These are phyloP conservation scores for Pelargonium myrrhifolium DNA, from an alignment of 441 rosid genomes.

Conservation along the genomic window DNA sequence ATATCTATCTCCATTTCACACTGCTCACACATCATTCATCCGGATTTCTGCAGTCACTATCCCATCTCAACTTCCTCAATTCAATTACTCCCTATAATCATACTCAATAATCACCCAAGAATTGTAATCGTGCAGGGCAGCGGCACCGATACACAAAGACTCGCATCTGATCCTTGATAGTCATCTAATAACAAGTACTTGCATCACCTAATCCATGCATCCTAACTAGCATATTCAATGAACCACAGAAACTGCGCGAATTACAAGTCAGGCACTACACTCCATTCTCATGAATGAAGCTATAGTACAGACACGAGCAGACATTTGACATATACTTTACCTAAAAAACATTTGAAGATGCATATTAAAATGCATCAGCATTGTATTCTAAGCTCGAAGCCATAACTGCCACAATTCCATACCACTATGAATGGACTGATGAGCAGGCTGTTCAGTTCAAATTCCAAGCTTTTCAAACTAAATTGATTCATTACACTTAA, in stretches of 20 bases:
- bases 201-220: neutral
- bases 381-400: neutral
- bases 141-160: too few relatives aligned
- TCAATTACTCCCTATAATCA: too few relatives aligned
- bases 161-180: too few relatives aligned
- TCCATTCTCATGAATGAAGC: neutral
- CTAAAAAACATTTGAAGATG: neutral
- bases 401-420: neutral
- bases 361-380: neutral
- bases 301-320: neutral
- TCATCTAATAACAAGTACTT: too few relatives aligned
- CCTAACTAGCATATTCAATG: neutral
- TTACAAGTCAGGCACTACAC: neutral
- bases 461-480: neutral
- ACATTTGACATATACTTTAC: neutral
- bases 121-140: too few relatives aligned
- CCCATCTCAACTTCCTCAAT: too few relatives aligned
- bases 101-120: too few relatives aligned
- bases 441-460: neutral
- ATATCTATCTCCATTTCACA: too few relatives aligned
- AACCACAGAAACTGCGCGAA: neutral
- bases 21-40: too few relatives aligned
- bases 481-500: neutral
- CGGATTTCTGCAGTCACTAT: too few relatives aligned
- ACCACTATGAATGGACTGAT: too few relatives aligned